phyloP scores from a whole-genome alignment of 1,139 yeast species.

The Spencermartinsiella ligniputridi region DNA sequence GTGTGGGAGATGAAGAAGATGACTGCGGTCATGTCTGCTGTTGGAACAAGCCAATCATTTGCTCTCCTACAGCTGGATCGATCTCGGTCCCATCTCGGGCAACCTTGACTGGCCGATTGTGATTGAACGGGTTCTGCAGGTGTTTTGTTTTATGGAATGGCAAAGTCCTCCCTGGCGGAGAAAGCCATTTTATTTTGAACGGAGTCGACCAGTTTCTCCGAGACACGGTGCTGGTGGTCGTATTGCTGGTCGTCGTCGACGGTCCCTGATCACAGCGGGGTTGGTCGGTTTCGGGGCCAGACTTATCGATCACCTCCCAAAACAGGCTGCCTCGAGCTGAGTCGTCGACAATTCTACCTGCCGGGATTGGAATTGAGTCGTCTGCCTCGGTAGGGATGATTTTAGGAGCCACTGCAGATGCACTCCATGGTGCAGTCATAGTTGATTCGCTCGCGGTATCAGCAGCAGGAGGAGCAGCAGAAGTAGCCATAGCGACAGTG shows the following conservation, averaged over 20 bases:
- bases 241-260: not conserved
- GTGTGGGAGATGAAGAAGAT: too few species aligned
- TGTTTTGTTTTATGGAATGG: slow-evolving; percentile 33
- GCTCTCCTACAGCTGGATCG: slow-evolving; percentile 33
- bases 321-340: slow-evolving; percentile 37
- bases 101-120: slow-evolving; percentile 36
- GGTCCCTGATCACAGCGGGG: not conserved
- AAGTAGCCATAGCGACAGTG: too few species aligned
- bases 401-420: slow-evolving; percentile 10
- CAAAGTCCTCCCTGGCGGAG: slow-evolving; percentile 26
- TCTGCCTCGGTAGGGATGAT: slow-evolving; percentile 23
- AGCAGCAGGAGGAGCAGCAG: too few species aligned
- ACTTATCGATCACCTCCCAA: slow-evolving; percentile 33
- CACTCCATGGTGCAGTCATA: not conserved
- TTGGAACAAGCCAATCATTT: slow-evolving; percentile 29
- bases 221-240: not conserved
- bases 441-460: not conserved
- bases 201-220: slow-evolving; percentile 36
- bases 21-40: too few species aligned
- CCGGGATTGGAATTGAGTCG: slow-evolving; percentile 28
- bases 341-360: slow-evolving; percentile 39
- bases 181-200: slow-evolving; percentile 36
- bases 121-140: slow-evolving; percentile 34
- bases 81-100: slow-evolving; percentile 42
- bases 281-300: slow-evolving; percentile 12